Conservation (phyloP, 495 filamentous ascomycete genomes). For the Ascobolus immersus region DNA sequence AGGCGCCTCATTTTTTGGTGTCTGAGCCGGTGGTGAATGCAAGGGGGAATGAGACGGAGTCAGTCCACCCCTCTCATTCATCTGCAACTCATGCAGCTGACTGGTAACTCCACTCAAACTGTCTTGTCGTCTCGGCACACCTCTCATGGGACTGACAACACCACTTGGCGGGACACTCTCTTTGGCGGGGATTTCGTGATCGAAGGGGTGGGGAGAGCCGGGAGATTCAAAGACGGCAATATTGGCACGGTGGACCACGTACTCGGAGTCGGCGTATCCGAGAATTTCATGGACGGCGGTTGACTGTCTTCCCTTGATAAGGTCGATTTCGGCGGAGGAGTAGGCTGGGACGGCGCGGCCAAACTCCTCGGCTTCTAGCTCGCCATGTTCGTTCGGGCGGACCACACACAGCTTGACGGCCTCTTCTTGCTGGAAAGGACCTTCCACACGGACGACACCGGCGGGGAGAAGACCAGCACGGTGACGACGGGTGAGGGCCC, state of each 20-base stretch:
- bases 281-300: constrained; percentile 49
- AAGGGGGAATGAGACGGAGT: no score
- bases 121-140: no score
- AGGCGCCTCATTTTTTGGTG: no score
- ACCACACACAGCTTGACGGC: constrained; percentile 63
- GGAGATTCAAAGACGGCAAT: constrained; percentile 73
- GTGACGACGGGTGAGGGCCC: constrained; percentile 34
- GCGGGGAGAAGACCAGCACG: constrained; percentile 82
- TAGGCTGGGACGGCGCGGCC: constrained; percentile 89
- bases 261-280: constrained; percentile 84
- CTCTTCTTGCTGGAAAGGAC: constrained; percentile 74
- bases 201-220: no score
- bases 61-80: no score
- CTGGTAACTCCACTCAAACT: no score
- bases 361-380: constrained; percentile 42
- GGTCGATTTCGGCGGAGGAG: constrained; percentile 48
- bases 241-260: constrained; percentile 73
- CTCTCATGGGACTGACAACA: no score
- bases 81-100: no score
- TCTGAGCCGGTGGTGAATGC: no score
- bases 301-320: constrained; percentile 67
- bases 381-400: constrained; percentile 21
- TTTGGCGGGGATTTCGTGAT: no score
- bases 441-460: constrained; percentile 71
- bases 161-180: no score